These are phyloP conservation scores for Avena eriantha DNA, from an alignment of 176 grass and related monocot genomes.

Conservation along the genomic window DNA sequence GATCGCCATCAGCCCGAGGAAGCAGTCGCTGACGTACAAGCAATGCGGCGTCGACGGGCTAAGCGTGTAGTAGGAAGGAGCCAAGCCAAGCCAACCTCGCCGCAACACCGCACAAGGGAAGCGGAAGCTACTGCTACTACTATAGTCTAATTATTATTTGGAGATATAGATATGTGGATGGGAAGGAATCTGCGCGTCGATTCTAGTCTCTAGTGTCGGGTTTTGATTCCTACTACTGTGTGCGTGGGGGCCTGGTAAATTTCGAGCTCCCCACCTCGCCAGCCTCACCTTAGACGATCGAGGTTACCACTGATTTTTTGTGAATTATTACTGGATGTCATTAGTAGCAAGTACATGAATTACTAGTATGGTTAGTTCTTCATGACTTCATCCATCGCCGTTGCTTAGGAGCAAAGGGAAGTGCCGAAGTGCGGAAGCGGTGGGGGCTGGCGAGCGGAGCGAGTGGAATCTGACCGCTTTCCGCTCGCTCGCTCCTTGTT, in stretches of 20 bases:
- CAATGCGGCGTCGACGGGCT: conserved; percentile 95
- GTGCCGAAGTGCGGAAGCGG: conserved; percentile 6
- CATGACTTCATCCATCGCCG: background rate
- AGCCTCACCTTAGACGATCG: background rate
- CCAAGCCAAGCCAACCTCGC: background rate
- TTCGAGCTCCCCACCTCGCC: conserved; percentile 42
- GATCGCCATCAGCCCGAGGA: conserved; percentile 91
- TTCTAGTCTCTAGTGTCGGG: conserved; percentile 43
- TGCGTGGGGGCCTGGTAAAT: conserved; percentile 37
- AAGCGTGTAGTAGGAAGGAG: conserved; percentile 61
- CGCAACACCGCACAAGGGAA: background rate
- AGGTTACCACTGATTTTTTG: conserved; percentile 47
- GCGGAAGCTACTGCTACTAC: conserved; percentile 18
- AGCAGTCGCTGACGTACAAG: conserved; percentile 94
- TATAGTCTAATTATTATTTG: conserved; percentile 34
- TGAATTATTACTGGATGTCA: conserved; percentile 43
- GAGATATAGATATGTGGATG: conserved; percentile 46
- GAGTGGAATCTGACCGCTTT: conserved; percentile 50
- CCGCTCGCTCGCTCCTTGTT: background rate
- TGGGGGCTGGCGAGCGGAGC: background rate
- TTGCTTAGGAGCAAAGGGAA: conserved; percentile 60
- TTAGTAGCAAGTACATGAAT: conserved; percentile 30
- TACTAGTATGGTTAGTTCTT: conserved; percentile 29
- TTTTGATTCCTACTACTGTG: conserved; percentile 31
- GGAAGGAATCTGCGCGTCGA: conserved; percentile 33